A percentile compares a stretch with the other conserved stretches of the same genome.
Conservation (phyloP, 306 rosid genomes). For the Urtica urens region DNA sequence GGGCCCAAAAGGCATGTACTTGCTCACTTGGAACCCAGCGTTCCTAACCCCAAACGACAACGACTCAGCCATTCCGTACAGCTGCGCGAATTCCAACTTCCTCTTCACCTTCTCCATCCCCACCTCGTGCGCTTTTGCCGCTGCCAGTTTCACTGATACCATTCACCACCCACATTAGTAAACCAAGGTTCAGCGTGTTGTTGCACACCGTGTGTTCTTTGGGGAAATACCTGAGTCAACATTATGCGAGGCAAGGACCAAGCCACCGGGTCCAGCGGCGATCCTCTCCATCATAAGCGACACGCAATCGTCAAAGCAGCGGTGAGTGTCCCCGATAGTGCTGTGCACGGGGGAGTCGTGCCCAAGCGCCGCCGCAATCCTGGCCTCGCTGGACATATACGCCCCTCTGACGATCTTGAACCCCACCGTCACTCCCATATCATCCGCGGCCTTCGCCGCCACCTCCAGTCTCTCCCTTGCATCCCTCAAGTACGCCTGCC, state of each 20-base stretch:
- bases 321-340: constrained; percentile 55
- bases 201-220: neutral
- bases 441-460: constrained; percentile 36
- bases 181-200: neutral
- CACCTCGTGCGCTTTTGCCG: constrained; percentile 53
- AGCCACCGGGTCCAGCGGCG: constrained; percentile 46
- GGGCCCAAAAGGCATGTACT: constrained; percentile 91
- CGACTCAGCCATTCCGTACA: constrained; percentile 83
- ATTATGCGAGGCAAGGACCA: constrained; percentile 82
- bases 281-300: constrained; percentile 52
- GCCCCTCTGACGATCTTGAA: constrained; percentile 90
- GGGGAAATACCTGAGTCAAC: constrained; percentile 54
- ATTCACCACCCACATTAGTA: neutral
- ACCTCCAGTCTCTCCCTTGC: constrained; percentile 54
- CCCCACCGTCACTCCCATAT: constrained; percentile 59
- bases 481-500: constrained; percentile 76
- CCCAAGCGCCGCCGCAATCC: constrained; percentile 48
- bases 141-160: constrained; percentile 55
- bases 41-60: constrained; percentile 69
- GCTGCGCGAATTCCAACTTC: constrained; percentile 81
- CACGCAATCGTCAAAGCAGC: constrained; percentile 60
- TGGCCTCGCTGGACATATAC: constrained; percentile 67
- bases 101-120: constrained; percentile 65
- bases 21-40: constrained; percentile 93
- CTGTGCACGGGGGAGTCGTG: constrained; percentile 64